Evolutionary conservation across 2,329 filamentous ascomycete species (phyloP).

Genomic region (Bretziella fagacearum): DNA sequence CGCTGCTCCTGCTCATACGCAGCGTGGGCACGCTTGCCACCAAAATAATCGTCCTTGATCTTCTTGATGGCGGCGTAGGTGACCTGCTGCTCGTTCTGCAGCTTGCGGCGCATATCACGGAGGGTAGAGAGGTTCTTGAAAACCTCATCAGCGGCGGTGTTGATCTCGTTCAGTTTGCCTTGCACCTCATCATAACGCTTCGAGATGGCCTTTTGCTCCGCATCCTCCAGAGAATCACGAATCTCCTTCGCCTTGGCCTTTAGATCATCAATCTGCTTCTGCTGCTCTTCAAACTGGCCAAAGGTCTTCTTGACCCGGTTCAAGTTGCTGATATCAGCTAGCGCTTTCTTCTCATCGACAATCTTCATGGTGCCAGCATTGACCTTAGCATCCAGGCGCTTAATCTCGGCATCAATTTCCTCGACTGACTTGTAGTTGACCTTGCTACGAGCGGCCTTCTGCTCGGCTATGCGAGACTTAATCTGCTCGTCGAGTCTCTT

Average conservation of each 20-base stretch:
- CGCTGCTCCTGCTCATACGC: conserved; percentile 72
- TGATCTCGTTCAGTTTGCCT: conserved; percentile 75
- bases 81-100: conserved; percentile 71
- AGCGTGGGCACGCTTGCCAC: conserved; percentile 62
- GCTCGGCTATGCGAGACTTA: conserved; percentile 67
- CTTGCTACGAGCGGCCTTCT: conserved; percentile 69
- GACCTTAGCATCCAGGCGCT: conserved; percentile 65
- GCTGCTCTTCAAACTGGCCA: conserved; percentile 60
- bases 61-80: conserved; percentile 70
- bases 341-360: conserved; percentile 91
- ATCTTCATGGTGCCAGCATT: conserved; percentile 84
- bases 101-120: conserved; percentile 68
- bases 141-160: conserved; percentile 77
- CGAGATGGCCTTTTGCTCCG: conserved; percentile 72
- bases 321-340: conserved; percentile 64
- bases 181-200: conserved; percentile 76
- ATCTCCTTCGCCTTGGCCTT: conserved; percentile 78
- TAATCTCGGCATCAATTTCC: conserved; percentile 73
- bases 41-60: conserved; percentile 78
- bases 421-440: conserved; percentile 74
- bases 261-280: conserved; percentile 78
- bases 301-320: conserved; percentile 89
- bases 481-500: conserved; percentile 82
- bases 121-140: conserved; percentile 77
- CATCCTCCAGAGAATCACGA: conserved; percentile 78